These are phyloP conservation scores for Aspergillus uvarum DNA, from an alignment of 2,329 filamentous ascomycete genomes.

Conservation along the genomic window DNA sequence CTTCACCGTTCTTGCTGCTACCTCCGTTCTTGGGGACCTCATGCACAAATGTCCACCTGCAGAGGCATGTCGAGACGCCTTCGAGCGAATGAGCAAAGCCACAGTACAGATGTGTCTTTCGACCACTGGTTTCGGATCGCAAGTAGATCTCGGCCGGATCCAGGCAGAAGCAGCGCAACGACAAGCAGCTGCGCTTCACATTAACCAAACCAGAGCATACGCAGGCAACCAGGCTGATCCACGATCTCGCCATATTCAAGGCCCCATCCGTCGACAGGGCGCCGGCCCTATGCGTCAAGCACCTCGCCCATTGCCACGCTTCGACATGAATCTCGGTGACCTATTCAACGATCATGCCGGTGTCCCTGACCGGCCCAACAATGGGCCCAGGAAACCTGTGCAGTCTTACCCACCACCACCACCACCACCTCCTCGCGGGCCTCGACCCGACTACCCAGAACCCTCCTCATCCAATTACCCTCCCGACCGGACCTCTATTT, in stretches of 20 bases:
- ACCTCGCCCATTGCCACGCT: slow-evolving; percentile 52
- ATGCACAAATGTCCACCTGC: slow-evolving; percentile 94
- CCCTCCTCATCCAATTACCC: slow-evolving; percentile 24
- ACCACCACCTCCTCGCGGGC: slow-evolving; percentile 7
- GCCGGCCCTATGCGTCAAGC: slow-evolving; percentile 31
- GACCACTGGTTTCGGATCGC: slow-evolving; percentile 73
- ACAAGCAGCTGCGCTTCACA: slow-evolving; percentile 14
- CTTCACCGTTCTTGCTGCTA: slow-evolving; percentile 89
- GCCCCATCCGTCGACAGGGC: slow-evolving; percentile 30
- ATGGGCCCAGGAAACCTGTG: slow-evolving; percentile 27
- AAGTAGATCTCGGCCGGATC: slow-evolving; percentile 31
- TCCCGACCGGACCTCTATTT: slow-evolving; percentile 22
- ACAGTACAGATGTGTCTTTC: slow-evolving; percentile 93
- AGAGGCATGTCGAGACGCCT: slow-evolving; percentile 90
- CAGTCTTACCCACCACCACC: slow-evolving; percentile 25
- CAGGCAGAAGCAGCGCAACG: slow-evolving; percentile 19
- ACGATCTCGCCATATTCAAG: slow-evolving; percentile 25
- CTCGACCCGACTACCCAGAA: slow-evolving; percentile 24
- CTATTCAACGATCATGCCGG: slow-evolving; percentile 49
- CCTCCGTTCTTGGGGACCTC: slow-evolving; percentile 85
- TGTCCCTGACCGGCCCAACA: slow-evolving; percentile 37
- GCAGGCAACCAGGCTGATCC: slow-evolving; percentile 19
- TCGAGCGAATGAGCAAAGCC: slow-evolving; percentile 90
- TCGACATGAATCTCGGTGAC: slow-evolving; percentile 58
- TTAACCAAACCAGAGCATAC: slow-evolving; percentile 14